Base-by-base conservation (phyloP, 257 asterid species). In the Agastache rugosa region DNA sequence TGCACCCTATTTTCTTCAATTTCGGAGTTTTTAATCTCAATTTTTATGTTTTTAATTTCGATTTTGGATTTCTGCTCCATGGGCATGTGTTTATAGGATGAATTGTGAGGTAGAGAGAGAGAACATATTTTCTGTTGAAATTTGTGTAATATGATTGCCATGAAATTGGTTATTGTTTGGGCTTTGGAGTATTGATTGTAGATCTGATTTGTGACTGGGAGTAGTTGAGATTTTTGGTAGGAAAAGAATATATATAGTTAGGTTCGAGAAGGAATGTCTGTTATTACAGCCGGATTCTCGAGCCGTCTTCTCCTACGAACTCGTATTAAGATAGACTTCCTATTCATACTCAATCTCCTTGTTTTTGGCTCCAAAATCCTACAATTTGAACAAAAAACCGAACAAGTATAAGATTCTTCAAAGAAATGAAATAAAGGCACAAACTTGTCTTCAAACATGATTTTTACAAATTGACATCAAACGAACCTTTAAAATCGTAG, bases 21-120 rank as follows among this genome's bases (percentile, higher is more conserved):
- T 17, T 80, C 31, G 37, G 20, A 42, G 75, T 68, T 76, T 74
- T 70, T 2, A 29, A 4, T 56, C 61, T 25, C 0, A 5, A 11
- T 61, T 25, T 25, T 63, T 9, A 6, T 27, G n/a, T n/a, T 11
- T 68, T 62, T 22, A 34, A 17, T 16, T 47, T 27, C 3, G 56
- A 53, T 63, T 16, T 11, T 62, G 16, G 4, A 50, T 50, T 50
- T 15, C 31, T 8, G 39, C 45, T 23, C 10, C 31, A 4, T 62
- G 76, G 25, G 37, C 66, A 12, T 69, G 7, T 58, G 20, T 60
- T 69, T 70, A 0, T 70, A 22, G 15, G 37, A 6, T 51, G 20
- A 35, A 0, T 19, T 37, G 42, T 5, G 4, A 31, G 37, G 37
- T 31, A 31, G 37, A 31, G 37, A 16, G 44, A 29, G 31, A 29